Base-by-base conservation (phyloP, 768 basidiomycete genomes). In the Pleurotus eryngii region DNA sequence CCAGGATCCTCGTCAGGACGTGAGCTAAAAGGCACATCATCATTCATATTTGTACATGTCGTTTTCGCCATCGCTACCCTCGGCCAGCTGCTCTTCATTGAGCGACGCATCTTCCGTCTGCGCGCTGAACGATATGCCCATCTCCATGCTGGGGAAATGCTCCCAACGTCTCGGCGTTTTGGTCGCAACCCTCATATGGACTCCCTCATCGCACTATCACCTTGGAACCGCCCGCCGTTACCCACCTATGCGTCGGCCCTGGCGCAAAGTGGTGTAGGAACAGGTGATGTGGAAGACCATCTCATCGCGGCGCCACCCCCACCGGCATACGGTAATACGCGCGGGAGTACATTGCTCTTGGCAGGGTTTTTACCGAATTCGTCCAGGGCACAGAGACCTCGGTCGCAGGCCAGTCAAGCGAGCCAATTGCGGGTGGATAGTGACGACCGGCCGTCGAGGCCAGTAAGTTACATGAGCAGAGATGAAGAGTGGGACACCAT, bases 201-300 rank as follows among this genome's bases (percentile, higher is more conserved):
- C 55, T 65, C 70, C 5, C 62, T 61, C 26, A 70, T 84, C 40
- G 77, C 74, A 3, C 75, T 78, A 59, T 81, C 86, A 8, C 89
- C 88, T 1, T 90, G 88, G 89, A 83, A 84, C 67, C 75, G 87
- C 20, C 86, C 85, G 1, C 79, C 86, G 11, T 71, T 89, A 43
- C 87, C 87, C 0, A 86, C 85, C 11, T 89, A 89, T 64, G 86
- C 85, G 3, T 84, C 86, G 17, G 81, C 83, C 2, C 72, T 91
- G n/a, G 80, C 82, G 6, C 79, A 86, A 60, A 83, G 81, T 66
- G 87, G 87, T 12, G 77, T 74, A 12, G 86, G 85, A 37, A 89
- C 89, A 3, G 88, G 87, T 42, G 88, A 90, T 67, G 87, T 87
- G 24, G 89, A 90, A 62, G 87, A 89, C 67, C 74, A 82, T 64